These are phyloP conservation scores for Paulownia fortunei DNA, from an alignment of 257 asterid species.

Conservation along the genomic window DNA sequence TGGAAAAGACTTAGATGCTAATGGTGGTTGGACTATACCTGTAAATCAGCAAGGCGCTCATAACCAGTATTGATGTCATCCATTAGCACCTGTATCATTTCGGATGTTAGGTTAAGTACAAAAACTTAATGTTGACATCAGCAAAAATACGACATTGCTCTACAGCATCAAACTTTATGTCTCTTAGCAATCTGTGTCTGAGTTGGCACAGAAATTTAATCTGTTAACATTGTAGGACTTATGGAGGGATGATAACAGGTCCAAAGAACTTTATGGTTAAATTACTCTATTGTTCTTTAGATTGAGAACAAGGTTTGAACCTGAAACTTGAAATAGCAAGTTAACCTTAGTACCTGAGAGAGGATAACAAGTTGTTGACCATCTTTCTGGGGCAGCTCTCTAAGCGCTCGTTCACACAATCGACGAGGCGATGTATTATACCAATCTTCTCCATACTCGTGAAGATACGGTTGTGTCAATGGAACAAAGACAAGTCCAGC, in stretches of 20 bases:
- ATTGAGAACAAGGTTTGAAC: background rate
- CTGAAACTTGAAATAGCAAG: background rate
- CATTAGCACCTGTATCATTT: constrained; percentile 68
- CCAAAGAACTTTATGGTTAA: background rate
- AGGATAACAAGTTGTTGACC: constrained; percentile 87
- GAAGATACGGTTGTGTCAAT: constrained; percentile 92
- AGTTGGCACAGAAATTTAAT: background rate
- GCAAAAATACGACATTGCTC: background rate
- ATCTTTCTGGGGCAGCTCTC: constrained; percentile 75
- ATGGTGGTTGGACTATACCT: constrained; percentile 51
- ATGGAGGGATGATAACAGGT: background rate
- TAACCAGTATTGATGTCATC: constrained; percentile 96
- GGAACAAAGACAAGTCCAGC: constrained; percentile 95
- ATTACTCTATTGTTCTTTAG: background rate
- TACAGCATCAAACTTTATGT: background rate
- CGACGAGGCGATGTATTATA: constrained; percentile 95
- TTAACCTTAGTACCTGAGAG: constrained; percentile 69
- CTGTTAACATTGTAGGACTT: background rate
- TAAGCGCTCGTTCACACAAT: constrained; percentile 90
- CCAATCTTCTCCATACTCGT: constrained; percentile 99
- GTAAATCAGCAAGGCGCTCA: constrained; percentile 95
- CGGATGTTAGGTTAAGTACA: background rate
- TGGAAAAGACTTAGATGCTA: background rate
- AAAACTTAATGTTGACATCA: background rate
- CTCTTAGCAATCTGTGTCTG: background rate